phyloP scores from a whole-genome alignment of 164 flowering plant species.

The Liriodendron chinense region DNA sequence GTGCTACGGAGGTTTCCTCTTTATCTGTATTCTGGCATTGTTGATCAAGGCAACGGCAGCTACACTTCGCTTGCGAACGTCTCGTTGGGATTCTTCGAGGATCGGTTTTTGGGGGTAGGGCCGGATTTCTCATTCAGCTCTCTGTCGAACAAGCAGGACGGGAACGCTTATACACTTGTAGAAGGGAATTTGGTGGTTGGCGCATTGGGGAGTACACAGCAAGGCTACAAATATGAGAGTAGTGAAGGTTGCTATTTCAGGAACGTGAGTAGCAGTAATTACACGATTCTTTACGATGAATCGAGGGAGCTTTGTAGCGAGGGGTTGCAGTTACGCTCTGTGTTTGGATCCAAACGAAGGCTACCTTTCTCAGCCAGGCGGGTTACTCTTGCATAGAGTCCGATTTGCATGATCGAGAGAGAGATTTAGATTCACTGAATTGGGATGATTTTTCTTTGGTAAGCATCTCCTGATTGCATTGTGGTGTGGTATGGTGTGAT shows the following conservation, averaged over 20 bases:
- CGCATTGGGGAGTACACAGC: constrained; percentile 62
- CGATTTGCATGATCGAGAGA: background rate
- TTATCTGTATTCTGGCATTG: constrained; percentile 27
- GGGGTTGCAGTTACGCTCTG: background rate
- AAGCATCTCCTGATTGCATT: no score
- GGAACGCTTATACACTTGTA: constrained; percentile 53
- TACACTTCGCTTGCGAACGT: constrained; percentile 35
- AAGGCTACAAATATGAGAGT: constrained; percentile 46
- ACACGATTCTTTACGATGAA: constrained; percentile 62
- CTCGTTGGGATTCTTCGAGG: constrained; percentile 51
- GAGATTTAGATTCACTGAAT: constrained; percentile 12
- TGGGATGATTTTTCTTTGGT: background rate
- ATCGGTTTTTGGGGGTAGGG: constrained; percentile 9
- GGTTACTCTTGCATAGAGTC: constrained; percentile 14
- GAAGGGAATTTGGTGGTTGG: constrained; percentile 49
- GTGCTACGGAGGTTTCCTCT: constrained; percentile 39
- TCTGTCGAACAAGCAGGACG: constrained; percentile 60
- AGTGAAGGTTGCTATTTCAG: constrained; percentile 62
- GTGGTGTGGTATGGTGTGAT: no score
- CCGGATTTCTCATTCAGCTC: constrained; percentile 22
- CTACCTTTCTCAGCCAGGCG: constrained; percentile 15
- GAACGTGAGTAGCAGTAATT: constrained; percentile 75
- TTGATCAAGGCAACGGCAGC: constrained; percentile 41
- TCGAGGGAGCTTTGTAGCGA: constrained; percentile 29
- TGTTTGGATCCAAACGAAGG: constrained; percentile 8